Evolutionary conservation across 2,329 filamentous ascomycete species (phyloP).

Genomic region (Rhynchosporium graminicola): DNA sequence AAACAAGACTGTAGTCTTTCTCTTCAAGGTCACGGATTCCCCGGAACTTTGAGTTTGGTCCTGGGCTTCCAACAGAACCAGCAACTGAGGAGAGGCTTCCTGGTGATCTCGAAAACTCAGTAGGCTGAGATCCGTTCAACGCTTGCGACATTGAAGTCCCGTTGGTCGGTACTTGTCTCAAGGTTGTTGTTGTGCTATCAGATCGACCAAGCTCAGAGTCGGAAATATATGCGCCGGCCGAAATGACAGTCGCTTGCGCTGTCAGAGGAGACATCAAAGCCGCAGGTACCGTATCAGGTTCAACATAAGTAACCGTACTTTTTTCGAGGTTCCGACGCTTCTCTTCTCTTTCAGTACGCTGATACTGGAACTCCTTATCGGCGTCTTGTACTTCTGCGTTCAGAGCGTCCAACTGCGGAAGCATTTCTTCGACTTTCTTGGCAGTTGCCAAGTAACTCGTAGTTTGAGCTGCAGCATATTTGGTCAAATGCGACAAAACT

Average conservation of each 20-base stretch:
- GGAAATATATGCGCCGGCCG: conserved; percentile 49
- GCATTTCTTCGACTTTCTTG: conserved; percentile 81
- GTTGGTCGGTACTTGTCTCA: conserved; percentile 54
- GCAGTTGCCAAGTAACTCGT: conserved; percentile 78
- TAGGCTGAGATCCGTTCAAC: conserved; percentile 32
- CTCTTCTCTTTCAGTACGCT: conserved; percentile 92
- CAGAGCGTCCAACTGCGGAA: conserved; percentile 87
- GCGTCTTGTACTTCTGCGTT: conserved; percentile 87
- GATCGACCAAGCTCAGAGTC: conserved; percentile 72
- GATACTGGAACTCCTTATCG: conserved; percentile 95
- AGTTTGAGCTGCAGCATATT: conserved; percentile 89
- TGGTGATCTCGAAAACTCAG: conserved; percentile 53
- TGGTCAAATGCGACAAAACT: conserved; percentile 89
- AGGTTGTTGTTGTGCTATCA: conserved; percentile 72
- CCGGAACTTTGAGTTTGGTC: conserved; percentile 69
- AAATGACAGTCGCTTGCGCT: conserved; percentile 35
- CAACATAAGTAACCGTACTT: conserved; percentile 72
- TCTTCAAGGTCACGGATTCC: conserved; percentile 93
- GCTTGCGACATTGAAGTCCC: conserved; percentile 39
- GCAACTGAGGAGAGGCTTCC: conserved; percentile 51
- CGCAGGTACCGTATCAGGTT: conserved; percentile 61
- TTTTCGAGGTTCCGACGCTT: conserved; percentile 89
- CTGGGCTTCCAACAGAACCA: conserved; percentile 50
- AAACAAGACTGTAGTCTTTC: conserved; percentile 60
- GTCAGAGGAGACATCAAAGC: conserved; percentile 40